Evolutionary conservation across 106 monocot species (phyloP).

Genomic region (Ottelia alismoides): DNA sequence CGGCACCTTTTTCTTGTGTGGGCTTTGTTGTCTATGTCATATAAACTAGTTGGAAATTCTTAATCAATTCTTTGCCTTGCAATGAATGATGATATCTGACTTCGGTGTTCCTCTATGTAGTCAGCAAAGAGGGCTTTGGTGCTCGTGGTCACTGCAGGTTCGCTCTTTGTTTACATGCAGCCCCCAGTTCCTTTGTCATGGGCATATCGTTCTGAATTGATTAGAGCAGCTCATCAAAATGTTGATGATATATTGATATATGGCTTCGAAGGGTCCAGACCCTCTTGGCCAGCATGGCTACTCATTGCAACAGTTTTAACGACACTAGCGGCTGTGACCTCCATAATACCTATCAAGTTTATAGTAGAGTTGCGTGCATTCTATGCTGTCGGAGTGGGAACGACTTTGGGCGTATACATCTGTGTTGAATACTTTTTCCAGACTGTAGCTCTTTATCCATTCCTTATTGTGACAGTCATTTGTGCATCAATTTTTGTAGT

Average conservation of each 20-base stretch:
- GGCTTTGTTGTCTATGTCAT: too few species aligned
- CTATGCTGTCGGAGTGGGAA: slow-evolving; percentile 71
- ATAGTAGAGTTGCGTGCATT: slow-evolving; percentile 77
- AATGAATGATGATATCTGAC: too few species aligned
- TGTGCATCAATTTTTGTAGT: slow-evolving; percentile 80
- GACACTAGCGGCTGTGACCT: slow-evolving; percentile 74
- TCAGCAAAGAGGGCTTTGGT: slow-evolving; percentile 67
- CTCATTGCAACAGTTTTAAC: slow-evolving; percentile 71
- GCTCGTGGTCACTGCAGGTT: slow-evolving; percentile 52
- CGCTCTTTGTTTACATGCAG: slow-evolving; percentile 74
- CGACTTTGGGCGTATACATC: slow-evolving; percentile 73
- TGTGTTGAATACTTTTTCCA: slow-evolving; percentile 86
- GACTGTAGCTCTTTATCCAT: slow-evolving; percentile 56
- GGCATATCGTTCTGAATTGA: slow-evolving; percentile 72
- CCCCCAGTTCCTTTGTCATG: slow-evolving; percentile 82
- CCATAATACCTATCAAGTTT: slow-evolving; percentile 82
- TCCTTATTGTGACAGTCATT: slow-evolving; percentile 53
- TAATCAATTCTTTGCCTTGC: too few species aligned
- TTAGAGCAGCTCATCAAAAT: slow-evolving; percentile 70
- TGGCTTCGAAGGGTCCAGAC: slow-evolving; percentile 56
- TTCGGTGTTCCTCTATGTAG: too few species aligned
- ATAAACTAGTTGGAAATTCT: too few species aligned
- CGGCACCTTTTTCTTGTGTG: too few species aligned
- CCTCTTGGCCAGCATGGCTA: slow-evolving; percentile 95
- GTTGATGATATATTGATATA: slow-evolving; percentile 87